Base-by-base conservation (phyloP, 345 rosid genomes). In the Streptanthus diversifolius region DNA sequence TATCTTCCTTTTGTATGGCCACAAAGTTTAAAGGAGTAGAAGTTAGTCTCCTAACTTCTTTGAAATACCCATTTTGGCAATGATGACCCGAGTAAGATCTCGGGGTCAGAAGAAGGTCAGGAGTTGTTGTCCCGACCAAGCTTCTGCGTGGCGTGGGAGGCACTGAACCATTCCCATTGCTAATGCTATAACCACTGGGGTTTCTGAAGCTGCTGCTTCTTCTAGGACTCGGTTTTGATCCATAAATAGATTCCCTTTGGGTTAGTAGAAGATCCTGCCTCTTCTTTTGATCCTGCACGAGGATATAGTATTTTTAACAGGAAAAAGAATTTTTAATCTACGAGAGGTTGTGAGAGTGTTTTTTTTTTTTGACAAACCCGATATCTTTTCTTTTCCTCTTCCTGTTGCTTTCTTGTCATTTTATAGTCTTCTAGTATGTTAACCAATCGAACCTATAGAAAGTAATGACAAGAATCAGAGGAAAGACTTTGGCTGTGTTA, bases 151-250 rank as follows among this genome's bases (percentile, higher is more conserved):
- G 93, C 7, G 87, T 88, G 13, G 95, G 93, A 64, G 96, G 82
- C 82, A 90, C 83, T 67, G 97, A 85, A n/a, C 97, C 98, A 30
- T 91, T 93, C 61, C 90, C 97, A 68, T 89, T 85, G 78, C 86
- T 80, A 22, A 77, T 77, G 56, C 81, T 83, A 80, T 77, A 91
- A 35, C 95, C 95, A 77, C 76, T 88, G 18, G 87, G 79, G 70
- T 87, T 95, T 82, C 93, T 88, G 68, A 91, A 90, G 78, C 99
- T 91, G 82, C 74, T 88, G 60, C 80, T 83, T 85, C 83, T 91
- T 82, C 96, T 80, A 52, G 97, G 96, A 81, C 96, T 91, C 8
- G 99, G 99, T 78, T 82, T 91, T 43, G 97, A 91, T 44, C 99
- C 99, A 56, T 95, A 95, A 14, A 88, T 85, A 36, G 89, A 63